phyloP scores from a whole-genome alignment of 2,329 filamentous ascomycete species.

The Aspergillus quadrilineatus region DNA sequence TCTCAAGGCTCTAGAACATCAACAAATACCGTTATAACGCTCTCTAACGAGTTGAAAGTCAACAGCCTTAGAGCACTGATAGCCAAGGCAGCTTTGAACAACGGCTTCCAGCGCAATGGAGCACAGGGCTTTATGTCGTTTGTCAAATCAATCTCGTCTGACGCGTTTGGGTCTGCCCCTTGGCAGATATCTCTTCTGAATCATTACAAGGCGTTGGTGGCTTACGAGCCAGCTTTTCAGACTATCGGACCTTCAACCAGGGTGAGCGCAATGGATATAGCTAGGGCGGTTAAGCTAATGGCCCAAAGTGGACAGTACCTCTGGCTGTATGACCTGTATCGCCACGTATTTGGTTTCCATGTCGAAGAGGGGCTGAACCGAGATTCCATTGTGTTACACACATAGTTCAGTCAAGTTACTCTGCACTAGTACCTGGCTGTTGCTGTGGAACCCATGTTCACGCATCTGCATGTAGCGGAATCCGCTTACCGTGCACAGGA shows the following conservation, averaged over 20 bases:
- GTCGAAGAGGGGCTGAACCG: conserved; percentile 72
- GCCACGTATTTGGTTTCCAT: conserved; percentile 79
- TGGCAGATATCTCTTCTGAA: conserved; percentile 71
- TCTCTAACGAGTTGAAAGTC: conserved; percentile 71
- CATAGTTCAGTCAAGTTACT: no score
- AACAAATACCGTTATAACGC: conserved; percentile 44
- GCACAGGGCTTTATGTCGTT: conserved; percentile 67
- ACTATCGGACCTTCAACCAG: conserved; percentile 33
- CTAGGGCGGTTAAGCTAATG: conserved; percentile 76
- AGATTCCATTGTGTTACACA: conserved; percentile 53
- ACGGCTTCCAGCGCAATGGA: conserved; percentile 68
- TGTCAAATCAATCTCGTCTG: conserved; percentile 70
- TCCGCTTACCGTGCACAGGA: no score
- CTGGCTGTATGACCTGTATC: conserved; percentile 80
- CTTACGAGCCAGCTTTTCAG: conserved; percentile 68
- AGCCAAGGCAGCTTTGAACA: conserved; percentile 80
- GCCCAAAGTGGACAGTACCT: conserved; percentile 68
- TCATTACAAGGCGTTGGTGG: conserved; percentile 76
- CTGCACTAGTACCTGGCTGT: no score
- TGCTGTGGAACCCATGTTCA: no score
- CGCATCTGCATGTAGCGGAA: no score
- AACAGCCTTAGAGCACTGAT: conserved; percentile 75
- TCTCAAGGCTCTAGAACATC: conserved; percentile 62
- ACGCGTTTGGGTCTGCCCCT: conserved; percentile 72
- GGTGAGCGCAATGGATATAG: conserved; percentile 67